Evolutionary conservation across 257 asterid genomes (phyloP).

Genomic region (Gentiana straminea): DNA sequence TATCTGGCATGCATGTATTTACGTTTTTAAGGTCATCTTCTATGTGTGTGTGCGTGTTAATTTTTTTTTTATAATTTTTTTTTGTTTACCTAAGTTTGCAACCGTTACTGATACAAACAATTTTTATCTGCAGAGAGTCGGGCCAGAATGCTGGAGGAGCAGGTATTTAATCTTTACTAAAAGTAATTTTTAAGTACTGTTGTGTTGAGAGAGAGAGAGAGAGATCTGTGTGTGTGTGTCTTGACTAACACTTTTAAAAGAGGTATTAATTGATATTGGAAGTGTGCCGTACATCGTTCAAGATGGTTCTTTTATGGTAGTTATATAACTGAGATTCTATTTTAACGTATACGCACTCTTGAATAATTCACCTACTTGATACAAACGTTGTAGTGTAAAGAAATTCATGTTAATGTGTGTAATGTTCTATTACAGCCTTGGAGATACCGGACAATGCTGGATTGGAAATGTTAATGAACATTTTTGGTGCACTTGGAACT

Average conservation of each 20-base stretch:
- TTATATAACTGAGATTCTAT: background rate
- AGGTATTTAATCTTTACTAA: constrained; percentile 7
- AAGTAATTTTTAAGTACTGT: too few species aligned
- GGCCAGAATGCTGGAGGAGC: constrained; percentile 25
- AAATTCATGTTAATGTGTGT: too few species aligned
- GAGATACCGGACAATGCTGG: constrained; percentile 8
- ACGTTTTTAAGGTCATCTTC: too few species aligned
- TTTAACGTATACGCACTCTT: background rate
- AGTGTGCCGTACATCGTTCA: too few species aligned
- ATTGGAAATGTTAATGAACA: constrained; percentile 28
- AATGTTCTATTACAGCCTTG: constrained; percentile 4
- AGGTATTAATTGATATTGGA: too few species aligned
- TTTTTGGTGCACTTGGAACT: constrained; percentile 52
- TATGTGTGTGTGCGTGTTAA: background rate
- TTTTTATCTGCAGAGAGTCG: constrained; percentile 18
- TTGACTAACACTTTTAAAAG: too few species aligned
- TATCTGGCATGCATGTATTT: background rate
- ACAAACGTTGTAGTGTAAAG: too few species aligned
- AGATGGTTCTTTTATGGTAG: background rate
- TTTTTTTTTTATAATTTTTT: too few species aligned
- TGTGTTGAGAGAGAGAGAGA: too few species aligned
- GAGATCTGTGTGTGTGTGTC: too few species aligned
- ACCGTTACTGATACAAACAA: background rate
- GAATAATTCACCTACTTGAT: too few species aligned
- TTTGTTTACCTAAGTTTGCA: background rate